phyloP scores from a whole-genome alignment of 192 early-diverging fungal species.

The Geranomyces variabilis region DNA sequence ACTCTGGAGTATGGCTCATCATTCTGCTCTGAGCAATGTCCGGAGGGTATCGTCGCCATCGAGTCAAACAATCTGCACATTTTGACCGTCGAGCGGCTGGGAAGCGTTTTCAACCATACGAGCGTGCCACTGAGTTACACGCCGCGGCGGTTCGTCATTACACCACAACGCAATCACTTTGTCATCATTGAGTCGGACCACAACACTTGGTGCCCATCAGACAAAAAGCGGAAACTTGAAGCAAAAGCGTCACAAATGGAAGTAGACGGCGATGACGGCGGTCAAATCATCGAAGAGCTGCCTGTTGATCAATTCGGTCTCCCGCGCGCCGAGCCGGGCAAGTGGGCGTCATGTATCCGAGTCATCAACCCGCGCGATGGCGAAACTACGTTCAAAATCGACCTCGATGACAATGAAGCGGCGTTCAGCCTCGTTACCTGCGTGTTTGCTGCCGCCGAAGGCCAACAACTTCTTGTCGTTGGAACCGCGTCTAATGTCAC shows the following conservation, averaged over 20 bases:
- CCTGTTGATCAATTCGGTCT: constrained; percentile 81
- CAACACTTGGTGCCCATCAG: constrained; percentile 67
- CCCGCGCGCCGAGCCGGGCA: constrained; percentile 66
- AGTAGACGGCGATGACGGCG: constrained; percentile 50
- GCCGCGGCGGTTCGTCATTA: constrained; percentile 78
- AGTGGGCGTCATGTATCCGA: constrained; percentile 88
- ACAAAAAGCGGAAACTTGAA: constrained; percentile 60
- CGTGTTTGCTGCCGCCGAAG: constrained; percentile 33
- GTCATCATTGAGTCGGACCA: constrained; percentile 90
- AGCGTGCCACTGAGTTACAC: constrained; percentile 84
- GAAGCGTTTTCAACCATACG: constrained; percentile 81
- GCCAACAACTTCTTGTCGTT: constrained; percentile 76
- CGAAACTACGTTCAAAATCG: constrained; percentile 69
- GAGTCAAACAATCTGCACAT: constrained; percentile 82
- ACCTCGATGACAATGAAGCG: constrained; percentile 82
- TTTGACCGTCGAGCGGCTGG: constrained; percentile 82
- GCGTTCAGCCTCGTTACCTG: constrained; percentile 63
- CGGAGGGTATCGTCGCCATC: constrained; percentile 88
- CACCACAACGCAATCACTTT: constrained; percentile 78
- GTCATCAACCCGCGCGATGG: constrained; percentile 74
- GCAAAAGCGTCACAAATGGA: constrained; percentile 46
- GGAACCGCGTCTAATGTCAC: constrained; percentile 77
- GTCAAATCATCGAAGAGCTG: constrained; percentile 53
- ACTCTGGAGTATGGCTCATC: constrained; percentile 79
- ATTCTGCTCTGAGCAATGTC: constrained; percentile 83